These are phyloP conservation scores for Heliamphora pulchella DNA, from an alignment of 179 eudicot genomes.

Conservation along the genomic window DNA sequence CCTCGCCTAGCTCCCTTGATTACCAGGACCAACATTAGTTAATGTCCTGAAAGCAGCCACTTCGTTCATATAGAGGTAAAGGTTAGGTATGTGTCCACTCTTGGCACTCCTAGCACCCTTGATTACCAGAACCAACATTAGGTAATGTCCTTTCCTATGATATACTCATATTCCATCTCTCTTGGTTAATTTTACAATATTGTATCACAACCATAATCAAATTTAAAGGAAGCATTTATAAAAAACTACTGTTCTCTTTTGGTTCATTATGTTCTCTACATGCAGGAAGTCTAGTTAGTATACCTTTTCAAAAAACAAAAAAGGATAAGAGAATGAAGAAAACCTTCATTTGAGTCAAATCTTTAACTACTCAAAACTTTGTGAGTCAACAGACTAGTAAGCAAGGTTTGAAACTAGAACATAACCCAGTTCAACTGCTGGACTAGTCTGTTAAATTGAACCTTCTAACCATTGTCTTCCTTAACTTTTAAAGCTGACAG, in stretches of 20 bases:
- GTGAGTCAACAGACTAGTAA: neutral
- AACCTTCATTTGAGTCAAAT: neutral
- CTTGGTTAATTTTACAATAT: neutral
- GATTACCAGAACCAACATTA: neutral
- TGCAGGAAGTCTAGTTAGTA: neutral
- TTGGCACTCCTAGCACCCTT: neutral
- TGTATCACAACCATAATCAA: neutral
- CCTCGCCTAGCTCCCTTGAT: no score
- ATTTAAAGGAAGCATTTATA: constrained; percentile 1
- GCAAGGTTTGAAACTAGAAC: neutral
- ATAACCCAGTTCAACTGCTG: neutral
- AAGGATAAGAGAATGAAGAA: neutral
- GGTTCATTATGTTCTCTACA: neutral
- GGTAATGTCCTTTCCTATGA: neutral
- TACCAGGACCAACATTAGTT: no score
- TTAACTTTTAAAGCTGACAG: neutral
- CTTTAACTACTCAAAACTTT: neutral
- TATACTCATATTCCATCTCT: neutral
- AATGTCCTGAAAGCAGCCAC: neutral
- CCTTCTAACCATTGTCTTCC: neutral
- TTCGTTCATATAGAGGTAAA: neutral
- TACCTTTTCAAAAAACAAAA: neutral
- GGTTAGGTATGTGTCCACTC: neutral
- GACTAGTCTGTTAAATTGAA: neutral
- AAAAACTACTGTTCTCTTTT: neutral